Evolutionary conservation across 306 rosid genomes (phyloP).

Genomic region (Quercus rubra): DNA sequence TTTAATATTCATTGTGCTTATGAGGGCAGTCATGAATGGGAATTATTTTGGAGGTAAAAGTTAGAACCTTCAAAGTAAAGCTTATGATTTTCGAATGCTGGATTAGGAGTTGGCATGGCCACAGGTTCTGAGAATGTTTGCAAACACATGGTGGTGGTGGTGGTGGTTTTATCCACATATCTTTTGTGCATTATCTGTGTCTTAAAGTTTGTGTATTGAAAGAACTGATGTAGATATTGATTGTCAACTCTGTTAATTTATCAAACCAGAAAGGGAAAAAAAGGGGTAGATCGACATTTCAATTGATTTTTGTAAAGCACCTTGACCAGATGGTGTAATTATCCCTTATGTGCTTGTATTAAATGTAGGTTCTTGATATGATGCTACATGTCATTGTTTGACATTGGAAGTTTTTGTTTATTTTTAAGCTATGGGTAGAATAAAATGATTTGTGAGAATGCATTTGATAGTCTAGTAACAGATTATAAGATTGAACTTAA

Average conservation of each 20-base stretch:
- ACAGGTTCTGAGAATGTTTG: neutral
- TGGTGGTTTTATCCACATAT: neutral
- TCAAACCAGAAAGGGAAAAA: neutral
- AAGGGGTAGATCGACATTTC: neutral
- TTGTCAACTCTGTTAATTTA: neutral
- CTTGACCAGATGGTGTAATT: neutral
- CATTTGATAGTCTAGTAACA: neutral
- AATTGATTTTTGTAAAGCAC: neutral
- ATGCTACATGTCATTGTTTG: neutral
- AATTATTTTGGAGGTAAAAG: neutral
- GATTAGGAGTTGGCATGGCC: neutral
- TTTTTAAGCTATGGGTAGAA: neutral
- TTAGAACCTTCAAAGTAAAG: neutral
- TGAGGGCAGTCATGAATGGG: neutral
- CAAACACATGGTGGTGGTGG: neutral
- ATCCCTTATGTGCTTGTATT: neutral
- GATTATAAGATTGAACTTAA: neutral
- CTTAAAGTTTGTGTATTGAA: neutral
- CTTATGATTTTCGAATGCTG: neutral
- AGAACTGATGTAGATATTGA: neutral
- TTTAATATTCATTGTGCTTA: neutral
- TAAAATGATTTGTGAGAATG: neutral
- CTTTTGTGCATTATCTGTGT: neutral
- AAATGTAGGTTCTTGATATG: neutral
- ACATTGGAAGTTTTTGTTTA: neutral